phyloP scores from a whole-genome alignment of 2,329 filamentous ascomycete genomes.

The Alternaria atra region DNA sequence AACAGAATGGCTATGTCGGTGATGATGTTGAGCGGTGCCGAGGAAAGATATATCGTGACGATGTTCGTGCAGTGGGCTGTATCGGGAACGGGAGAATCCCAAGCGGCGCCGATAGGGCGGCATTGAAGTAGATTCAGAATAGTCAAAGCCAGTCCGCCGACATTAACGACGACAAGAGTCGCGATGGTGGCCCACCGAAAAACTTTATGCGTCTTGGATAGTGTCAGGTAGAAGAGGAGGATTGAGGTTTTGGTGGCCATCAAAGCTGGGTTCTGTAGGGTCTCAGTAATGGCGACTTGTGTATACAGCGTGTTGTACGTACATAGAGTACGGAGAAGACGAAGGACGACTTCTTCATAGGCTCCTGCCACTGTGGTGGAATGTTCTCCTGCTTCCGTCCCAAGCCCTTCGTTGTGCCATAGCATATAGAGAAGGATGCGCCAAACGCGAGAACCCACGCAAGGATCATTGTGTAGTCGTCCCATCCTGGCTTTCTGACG shows the following conservation, averaged over 20 bases:
- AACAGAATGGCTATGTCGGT: slow-evolving; percentile 89
- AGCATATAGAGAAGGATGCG: slow-evolving; percentile 72
- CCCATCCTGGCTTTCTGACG: slow-evolving; percentile 74
- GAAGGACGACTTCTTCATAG: slow-evolving; percentile 67
- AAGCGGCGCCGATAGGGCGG: slow-evolving; percentile 75
- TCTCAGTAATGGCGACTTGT: slow-evolving; percentile 23
- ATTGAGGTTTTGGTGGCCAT: slow-evolving; percentile 96
- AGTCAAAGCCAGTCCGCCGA: slow-evolving; percentile 80
- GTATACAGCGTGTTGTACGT: slow-evolving; percentile 32
- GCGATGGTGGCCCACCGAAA: slow-evolving; percentile 84
- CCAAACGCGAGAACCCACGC: slow-evolving; percentile 80
- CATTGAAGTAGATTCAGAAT: slow-evolving; percentile 91
- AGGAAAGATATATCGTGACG: slow-evolving; percentile 72
- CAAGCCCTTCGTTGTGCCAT: slow-evolving; percentile 70
- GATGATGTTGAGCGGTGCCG: slow-evolving; percentile 89
- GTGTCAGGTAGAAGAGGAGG: slow-evolving; percentile 84
- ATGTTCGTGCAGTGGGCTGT: slow-evolving; percentile 67
- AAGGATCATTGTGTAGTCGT: slow-evolving; percentile 82
- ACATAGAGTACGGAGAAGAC: slow-evolving; percentile 69
- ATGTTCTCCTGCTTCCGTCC: slow-evolving; percentile 74
- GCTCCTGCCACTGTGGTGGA: slow-evolving; percentile 55
- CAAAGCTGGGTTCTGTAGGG: slow-evolving; percentile 78
- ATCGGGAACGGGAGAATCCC: slow-evolving; percentile 59
- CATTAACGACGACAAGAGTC: slow-evolving; percentile 79
- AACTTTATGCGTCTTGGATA: slow-evolving; percentile 80